These are phyloP conservation scores for Rhododendron ferrugineum DNA, from an alignment of 148 eudicot species.

Conservation along the genomic window DNA sequence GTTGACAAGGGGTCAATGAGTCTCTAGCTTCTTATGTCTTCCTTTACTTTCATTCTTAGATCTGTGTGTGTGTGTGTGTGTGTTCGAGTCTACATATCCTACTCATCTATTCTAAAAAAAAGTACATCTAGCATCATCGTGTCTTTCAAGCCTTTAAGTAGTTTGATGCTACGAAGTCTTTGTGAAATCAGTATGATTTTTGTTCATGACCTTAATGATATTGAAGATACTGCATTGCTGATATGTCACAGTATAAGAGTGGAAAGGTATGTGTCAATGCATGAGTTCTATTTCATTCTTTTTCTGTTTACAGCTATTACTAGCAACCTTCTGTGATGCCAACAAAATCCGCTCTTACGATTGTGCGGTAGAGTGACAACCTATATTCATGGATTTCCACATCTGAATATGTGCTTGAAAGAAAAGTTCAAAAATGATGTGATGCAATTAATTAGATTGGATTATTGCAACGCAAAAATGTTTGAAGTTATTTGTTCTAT, in stretches of 20 bases:
- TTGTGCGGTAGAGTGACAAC: neutral
- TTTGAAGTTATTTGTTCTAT: neutral
- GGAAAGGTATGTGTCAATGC: constrained; percentile 59
- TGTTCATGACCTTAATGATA: constrained; percentile 36
- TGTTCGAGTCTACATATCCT: neutral
- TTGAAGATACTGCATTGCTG: constrained; percentile 90
- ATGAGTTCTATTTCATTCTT: neutral
- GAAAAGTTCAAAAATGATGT: neutral
- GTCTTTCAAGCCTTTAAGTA: neutral
- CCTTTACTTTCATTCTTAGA: neutral
- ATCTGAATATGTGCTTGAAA: neutral
- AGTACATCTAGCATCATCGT: neutral
- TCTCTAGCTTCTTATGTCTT: neutral
- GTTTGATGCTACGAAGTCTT: neutral
- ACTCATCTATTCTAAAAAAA: neutral
- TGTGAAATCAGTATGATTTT: neutral
- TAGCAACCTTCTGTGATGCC: neutral
- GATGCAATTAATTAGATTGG: neutral
- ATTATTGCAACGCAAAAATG: neutral
- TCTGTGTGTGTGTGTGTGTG: neutral
- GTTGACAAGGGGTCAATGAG: neutral
- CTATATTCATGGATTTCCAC: neutral
- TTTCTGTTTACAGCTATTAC: neutral
- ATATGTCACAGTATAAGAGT: constrained; percentile 79
- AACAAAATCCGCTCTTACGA: neutral